Evolutionary conservation across 164 flowering plant species (phyloP).

Genomic region (Cinnamomum micranthum): DNA sequence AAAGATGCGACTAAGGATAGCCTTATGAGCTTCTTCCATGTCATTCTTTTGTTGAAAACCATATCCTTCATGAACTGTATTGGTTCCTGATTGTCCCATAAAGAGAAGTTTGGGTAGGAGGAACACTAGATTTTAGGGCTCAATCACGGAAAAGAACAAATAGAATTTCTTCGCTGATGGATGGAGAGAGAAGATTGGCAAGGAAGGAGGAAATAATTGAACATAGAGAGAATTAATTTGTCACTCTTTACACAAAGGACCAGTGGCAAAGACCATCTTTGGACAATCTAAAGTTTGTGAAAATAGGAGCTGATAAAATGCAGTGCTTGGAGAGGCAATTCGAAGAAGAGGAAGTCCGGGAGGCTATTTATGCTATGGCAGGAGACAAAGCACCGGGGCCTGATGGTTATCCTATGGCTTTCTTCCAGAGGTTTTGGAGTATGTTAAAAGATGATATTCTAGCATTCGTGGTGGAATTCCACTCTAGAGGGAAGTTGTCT

Average conservation of each 20-base stretch:
- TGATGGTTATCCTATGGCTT: neutral
- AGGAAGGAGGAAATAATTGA: neutral
- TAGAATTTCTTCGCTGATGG: too few relatives aligned
- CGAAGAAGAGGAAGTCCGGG: neutral
- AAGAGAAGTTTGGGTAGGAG: too few relatives aligned
- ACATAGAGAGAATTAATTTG: neutral
- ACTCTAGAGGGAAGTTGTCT: neutral
- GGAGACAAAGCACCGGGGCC: neutral
- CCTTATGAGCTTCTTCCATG: too few relatives aligned
- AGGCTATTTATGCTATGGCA: neutral
- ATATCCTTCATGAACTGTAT: too few relatives aligned
- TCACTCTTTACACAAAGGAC: neutral
- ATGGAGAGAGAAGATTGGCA: neutral
- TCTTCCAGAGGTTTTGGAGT: neutral
- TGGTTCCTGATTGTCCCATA: too few relatives aligned
- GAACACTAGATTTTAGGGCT: too few relatives aligned
- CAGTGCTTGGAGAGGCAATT: neutral
- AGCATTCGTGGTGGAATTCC: neutral
- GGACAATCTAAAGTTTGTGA: neutral
- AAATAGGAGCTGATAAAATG: neutral
- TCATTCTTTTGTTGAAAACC: too few relatives aligned
- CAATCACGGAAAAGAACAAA: neutral
- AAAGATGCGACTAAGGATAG: too few relatives aligned
- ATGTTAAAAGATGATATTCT: neutral
- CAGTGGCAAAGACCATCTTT: neutral